Conservation (phyloP, 164 flowering plant genomes). For the Vitis riparia region DNA sequence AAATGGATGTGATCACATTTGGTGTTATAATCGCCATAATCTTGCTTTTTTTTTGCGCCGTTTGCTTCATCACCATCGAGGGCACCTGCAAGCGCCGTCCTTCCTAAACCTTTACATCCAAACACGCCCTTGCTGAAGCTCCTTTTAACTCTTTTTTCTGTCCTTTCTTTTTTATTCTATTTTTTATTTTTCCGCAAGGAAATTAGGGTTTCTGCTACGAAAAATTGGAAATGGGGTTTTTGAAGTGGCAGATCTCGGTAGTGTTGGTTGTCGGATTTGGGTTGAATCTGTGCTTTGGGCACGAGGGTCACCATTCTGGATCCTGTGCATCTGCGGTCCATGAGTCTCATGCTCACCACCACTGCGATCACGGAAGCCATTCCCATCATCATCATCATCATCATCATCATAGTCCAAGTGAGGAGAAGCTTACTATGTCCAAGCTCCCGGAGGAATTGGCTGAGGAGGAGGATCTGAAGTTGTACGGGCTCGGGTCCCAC, state of each 20-base stretch:
- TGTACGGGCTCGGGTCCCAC: slow-evolving; percentile 44
- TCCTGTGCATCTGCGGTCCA: slow-evolving; percentile 15
- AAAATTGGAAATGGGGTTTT: slow-evolving; percentile 15
- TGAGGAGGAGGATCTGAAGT: slow-evolving; percentile 81
- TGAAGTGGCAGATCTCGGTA: slow-evolving; percentile 4
- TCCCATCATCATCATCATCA: slow-evolving; percentile 31
- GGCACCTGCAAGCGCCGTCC: slow-evolving; percentile 74
- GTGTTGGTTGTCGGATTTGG: slow-evolving; percentile 11
- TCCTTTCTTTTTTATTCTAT: no score
- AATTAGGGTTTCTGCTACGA: background rate
- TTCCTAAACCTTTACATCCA: slow-evolving; percentile 2
- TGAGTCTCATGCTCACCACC: slow-evolving; percentile 21
- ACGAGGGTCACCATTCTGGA: slow-evolving; percentile 4
- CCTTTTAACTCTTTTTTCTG: no score
- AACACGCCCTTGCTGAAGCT: background rate
- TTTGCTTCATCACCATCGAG: slow-evolving; percentile 68
- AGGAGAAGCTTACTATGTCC: slow-evolving; percentile 6
- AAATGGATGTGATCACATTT: slow-evolving; percentile 73
- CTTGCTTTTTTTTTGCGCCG: slow-evolving; percentile 54
- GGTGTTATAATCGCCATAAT: slow-evolving; percentile 73
- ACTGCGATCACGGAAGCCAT: slow-evolving; percentile 23
- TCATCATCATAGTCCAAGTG: slow-evolving; percentile 12
- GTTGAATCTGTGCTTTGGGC: slow-evolving; percentile 25
- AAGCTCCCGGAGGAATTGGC: slow-evolving; percentile 86
- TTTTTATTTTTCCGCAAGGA: no score